These are phyloP conservation scores for Hymenoscyphus repandus DNA, from an alignment of 2,329 filamentous ascomycete species.

Conservation along the genomic window DNA sequence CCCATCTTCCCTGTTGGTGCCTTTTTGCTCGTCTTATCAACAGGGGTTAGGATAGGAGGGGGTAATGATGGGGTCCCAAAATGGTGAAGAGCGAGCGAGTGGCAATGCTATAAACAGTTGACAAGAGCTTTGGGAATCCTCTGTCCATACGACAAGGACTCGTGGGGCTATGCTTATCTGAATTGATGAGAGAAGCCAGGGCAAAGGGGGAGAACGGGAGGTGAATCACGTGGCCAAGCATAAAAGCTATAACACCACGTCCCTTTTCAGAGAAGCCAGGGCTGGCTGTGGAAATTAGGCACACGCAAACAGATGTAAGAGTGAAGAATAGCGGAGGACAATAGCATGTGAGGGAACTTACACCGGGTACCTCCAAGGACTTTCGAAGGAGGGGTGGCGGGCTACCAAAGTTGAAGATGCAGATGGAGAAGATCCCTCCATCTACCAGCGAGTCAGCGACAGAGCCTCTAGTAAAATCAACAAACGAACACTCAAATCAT, in stretches of 20 bases:
- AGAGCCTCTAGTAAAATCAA: too few species aligned
- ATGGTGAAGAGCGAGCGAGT: background rate
- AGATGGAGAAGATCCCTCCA: too few species aligned
- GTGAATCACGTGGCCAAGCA: slow-evolving; percentile 1
- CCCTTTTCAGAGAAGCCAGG: background rate
- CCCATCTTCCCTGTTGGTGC: background rate
- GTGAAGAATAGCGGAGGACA: too few species aligned
- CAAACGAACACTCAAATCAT: background rate
- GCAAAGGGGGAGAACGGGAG: background rate
- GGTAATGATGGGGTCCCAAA: background rate
- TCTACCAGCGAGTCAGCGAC: too few species aligned
- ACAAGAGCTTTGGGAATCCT: background rate
- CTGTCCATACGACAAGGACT: background rate
- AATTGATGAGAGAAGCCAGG: background rate
- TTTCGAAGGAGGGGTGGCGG: too few species aligned
- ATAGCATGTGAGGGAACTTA: too few species aligned
- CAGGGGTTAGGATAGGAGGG: background rate
- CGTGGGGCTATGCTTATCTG: background rate
- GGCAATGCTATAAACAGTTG: background rate
- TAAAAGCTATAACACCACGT: background rate
- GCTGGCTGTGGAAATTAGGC: too few species aligned
- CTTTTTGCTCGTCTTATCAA: background rate
- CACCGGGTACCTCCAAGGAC: too few species aligned
- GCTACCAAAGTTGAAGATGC: too few species aligned
- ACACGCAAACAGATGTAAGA: too few species aligned